A percentile compares a stretch with the other conserved stretches of the same genome.
phyloP scores from a whole-genome alignment of 208 protist genomes.

The Crithidia expoeki region DNA sequence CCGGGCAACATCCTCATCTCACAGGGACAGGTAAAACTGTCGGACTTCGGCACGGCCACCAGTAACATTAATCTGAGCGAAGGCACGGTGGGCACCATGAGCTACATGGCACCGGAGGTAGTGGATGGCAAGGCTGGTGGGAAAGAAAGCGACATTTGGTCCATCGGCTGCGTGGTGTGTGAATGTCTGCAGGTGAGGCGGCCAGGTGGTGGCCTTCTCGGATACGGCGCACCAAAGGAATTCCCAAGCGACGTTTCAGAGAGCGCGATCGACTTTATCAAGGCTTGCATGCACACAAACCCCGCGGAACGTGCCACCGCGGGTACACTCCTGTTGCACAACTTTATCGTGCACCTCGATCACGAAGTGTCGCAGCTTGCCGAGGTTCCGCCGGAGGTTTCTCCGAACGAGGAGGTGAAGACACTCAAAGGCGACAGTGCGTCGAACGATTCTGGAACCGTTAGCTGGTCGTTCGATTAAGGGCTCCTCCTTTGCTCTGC shows the following conservation, averaged over 20 bases:
- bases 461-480: conserved; percentile 61
- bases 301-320: conserved; percentile 58
- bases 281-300: conserved; percentile 58
- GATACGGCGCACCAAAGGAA: conserved; percentile 50
- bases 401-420: conserved; percentile 35
- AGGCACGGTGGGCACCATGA: conserved; percentile 66
- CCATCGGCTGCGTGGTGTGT: conserved; percentile 61
- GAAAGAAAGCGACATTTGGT: conserved; percentile 76
- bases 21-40: conserved; percentile 74
- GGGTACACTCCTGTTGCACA: conserved; percentile 61
- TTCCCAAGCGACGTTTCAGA: conserved; percentile 51
- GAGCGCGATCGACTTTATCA: conserved; percentile 61
- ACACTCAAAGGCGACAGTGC: conserved; percentile 13
- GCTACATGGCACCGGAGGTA: conserved; percentile 64
- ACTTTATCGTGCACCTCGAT: conserved; percentile 72
- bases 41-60: conserved; percentile 79
- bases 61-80: conserved; percentile 46
- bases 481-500: conserved; percentile 5
- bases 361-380: conserved; percentile 57
- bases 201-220: conserved; percentile 45
- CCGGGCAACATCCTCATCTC: conserved; percentile 84
- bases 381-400: conserved; percentile 38
- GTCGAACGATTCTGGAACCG: conserved; percentile 30
- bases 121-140: conserved; percentile 56
- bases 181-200: conserved; percentile 59